Percentiles rank a stretch among this genome's conserved stretches.
Evolutionary conservation across 768 basidiomycete species (phyloP).

Genomic region (Mycena epipterygia): DNA sequence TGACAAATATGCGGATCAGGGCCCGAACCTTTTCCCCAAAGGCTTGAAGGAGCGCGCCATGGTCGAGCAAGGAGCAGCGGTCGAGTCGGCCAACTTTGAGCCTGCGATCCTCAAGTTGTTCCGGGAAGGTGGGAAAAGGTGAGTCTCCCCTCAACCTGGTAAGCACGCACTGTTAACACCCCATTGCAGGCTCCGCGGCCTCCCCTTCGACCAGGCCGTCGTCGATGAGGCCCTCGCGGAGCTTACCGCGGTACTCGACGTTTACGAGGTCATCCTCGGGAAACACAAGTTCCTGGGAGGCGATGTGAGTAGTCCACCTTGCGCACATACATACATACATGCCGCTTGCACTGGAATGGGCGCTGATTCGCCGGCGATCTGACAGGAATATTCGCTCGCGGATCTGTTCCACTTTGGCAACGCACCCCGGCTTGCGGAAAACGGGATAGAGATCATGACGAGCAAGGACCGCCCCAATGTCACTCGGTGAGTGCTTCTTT

Average conservation of each 20-base stretch:
- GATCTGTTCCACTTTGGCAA: constrained; percentile 61
- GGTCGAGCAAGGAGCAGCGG: constrained; percentile 36
- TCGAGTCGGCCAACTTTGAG: constrained; percentile 23
- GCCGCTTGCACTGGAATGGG: constrained; percentile 3
- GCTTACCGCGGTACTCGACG: constrained; percentile 58
- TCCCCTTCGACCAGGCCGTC: constrained; percentile 43
- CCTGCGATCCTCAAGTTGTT: constrained; percentile 13
- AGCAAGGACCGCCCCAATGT: constrained; percentile 56
- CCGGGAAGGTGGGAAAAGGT: constrained; percentile 16
- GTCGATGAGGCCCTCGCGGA: constrained; percentile 45
- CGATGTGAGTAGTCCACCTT: constrained; percentile 15
- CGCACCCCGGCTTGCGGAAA: constrained; percentile 41
- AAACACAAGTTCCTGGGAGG: constrained; percentile 61
- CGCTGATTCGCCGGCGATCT: constrained; percentile 56
- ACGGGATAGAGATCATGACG: constrained; percentile 46
- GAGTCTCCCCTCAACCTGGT: constrained; percentile 1
- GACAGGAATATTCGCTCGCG: constrained; percentile 57
- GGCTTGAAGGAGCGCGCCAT: constrained; percentile 39
- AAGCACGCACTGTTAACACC: constrained; percentile 11
- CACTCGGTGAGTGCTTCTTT: constrained; percentile 48
- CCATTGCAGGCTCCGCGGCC: background rate
- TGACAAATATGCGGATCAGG: constrained; percentile 55
- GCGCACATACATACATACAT: background rate
- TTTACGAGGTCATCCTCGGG: constrained; percentile 65
- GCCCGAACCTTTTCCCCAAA: constrained; percentile 55